Base-by-base conservation (phyloP, 345 rosid genomes). In the Euclidium syriacum region DNA sequence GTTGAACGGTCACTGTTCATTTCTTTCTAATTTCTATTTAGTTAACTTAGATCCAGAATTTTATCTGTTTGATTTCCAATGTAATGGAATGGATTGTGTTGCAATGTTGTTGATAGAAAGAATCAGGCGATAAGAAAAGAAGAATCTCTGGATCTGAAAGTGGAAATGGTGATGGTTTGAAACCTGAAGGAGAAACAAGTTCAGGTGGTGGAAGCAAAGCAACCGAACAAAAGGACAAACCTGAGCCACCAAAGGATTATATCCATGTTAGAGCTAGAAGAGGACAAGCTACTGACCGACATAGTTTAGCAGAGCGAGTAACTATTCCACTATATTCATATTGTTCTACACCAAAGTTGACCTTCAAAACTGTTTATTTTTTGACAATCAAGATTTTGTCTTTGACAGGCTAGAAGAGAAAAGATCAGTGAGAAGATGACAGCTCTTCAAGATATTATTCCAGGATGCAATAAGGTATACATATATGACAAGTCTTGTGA, bases 241-340 rank as follows among this genome's bases (percentile, higher is more conserved):
- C 85, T 0, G 95, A 94, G 72, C 96, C 80, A 10, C 82, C 86
- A 34, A 94, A 88, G 76, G 99, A 94, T 69, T 94, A 80, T 65
- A 94, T 94, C 34, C 99, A 94, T 72, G 99, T 94, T 34, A 85
- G 97, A 78, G 99, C 97, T 7, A 82, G 99, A 74, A 77, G 99
- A 67, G 99, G 97, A 44, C 96, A 94, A 78, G 97, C 99, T 59
- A 90, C 97, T 3, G 99, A 94, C 70, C 92, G 95, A 59, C 99
- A 94, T 74, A 94, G 99, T 79, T 78, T 94, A 51, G 97, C 99
- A 19, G 99, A 94, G 75, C 79, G 97, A 76, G 99, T 90, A 86
- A 78, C 47, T 29, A 34, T 62, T 58, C 61, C 30, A 41, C 22
- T 36, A 12, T n/a, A 19, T 19, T 65, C 56, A 23, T 42, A 44